Conservation (phyloP, 805 yeast species). For the Scheffersomyces stipitis region DNA sequence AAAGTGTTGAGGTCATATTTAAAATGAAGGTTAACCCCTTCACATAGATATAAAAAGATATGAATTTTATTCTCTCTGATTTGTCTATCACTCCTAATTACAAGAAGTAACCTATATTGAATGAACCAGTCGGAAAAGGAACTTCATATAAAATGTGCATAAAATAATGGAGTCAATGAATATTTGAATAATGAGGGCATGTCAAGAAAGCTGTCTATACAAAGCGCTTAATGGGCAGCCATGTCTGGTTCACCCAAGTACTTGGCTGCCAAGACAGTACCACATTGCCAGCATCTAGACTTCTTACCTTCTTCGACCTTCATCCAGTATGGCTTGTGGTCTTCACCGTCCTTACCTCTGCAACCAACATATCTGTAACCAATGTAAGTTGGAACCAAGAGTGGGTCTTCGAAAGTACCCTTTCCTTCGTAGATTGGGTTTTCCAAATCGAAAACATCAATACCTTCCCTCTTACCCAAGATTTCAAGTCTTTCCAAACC, state of each 20-base stretch:
- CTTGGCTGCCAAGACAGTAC: conserved; percentile 87
- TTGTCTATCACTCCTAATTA: too few species aligned
- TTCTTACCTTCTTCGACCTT: conserved; percentile 79
- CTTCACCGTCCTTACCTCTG: conserved; percentile 85
- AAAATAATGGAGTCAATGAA: too few species aligned
- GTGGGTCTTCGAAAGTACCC: conserved; percentile 91
- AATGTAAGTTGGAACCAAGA: conserved; percentile 84
- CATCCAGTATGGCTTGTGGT: conserved; percentile 91
- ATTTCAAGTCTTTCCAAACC: conserved; percentile 97
- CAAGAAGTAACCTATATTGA: too few species aligned
- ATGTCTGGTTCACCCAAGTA: conserved; percentile 79
- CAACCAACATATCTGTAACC: conserved; percentile 96
- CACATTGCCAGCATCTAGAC: conserved; percentile 99
- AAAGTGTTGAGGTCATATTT: too few species aligned
- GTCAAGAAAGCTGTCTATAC: too few species aligned
- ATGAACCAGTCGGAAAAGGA: neutral
- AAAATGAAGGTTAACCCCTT: too few species aligned
- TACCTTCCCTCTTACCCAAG: conserved; percentile 92
- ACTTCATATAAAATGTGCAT: too few species aligned
- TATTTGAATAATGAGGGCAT: too few species aligned
- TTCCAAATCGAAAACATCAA: conserved; percentile 86
- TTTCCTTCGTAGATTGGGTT: conserved; percentile 85
- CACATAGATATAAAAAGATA: too few species aligned
- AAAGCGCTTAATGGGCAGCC: conserved; percentile 44
- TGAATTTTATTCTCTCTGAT: too few species aligned